Conservation (phyloP, 1,284 basidiomycete species). For the Kalmanozyma brasiliensis region DNA sequence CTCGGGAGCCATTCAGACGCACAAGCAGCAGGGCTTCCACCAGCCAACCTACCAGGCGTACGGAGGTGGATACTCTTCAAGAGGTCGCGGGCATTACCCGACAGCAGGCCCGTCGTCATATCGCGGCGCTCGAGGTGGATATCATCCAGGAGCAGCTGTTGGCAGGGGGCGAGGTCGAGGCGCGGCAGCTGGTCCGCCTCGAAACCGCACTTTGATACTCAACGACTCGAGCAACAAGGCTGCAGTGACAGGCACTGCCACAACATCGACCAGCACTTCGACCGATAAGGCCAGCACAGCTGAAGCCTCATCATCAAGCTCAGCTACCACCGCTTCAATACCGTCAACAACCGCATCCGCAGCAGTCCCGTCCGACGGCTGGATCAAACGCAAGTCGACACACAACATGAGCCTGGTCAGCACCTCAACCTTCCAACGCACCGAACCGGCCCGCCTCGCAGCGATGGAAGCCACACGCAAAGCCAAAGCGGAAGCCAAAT, state of each 20-base stretch:
- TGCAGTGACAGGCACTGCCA: too few relatives aligned
- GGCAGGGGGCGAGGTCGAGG: slow-evolving; percentile 36
- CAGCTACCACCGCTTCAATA: background rate
- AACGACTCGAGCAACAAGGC: slow-evolving; percentile 25
- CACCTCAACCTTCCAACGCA: slow-evolving; percentile 52
- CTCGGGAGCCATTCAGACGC: slow-evolving; percentile 58
- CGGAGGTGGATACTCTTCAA: slow-evolving; percentile 5
- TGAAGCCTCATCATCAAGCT: background rate
- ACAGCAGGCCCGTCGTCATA: slow-evolving; percentile 12
- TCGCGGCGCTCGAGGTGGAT: slow-evolving; percentile 27
- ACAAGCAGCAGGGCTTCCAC: slow-evolving; percentile 39
- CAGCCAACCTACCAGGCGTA: slow-evolving; percentile 14
- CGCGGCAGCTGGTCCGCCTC: slow-evolving; percentile 16
- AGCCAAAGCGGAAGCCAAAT: slow-evolving; percentile 33
- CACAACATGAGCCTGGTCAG: slow-evolving; percentile 63
- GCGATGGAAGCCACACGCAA: slow-evolving; percentile 51
- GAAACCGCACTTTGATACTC: slow-evolving; percentile 48
- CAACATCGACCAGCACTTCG: background rate
- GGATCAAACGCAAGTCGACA: slow-evolving; percentile 60
- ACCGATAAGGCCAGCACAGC: background rate
- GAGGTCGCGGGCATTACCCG: slow-evolving; percentile 19
- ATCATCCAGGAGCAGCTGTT: background rate
- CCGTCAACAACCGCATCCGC: background rate
- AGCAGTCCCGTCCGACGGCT: slow-evolving; percentile 25
- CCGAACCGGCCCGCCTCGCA: slow-evolving; percentile 58